Evolutionary conservation across 1,139 yeast species (phyloP), one percentile per base, ranked within the genome.

Genomic region (Sugiyamaella sp.): DNA sequence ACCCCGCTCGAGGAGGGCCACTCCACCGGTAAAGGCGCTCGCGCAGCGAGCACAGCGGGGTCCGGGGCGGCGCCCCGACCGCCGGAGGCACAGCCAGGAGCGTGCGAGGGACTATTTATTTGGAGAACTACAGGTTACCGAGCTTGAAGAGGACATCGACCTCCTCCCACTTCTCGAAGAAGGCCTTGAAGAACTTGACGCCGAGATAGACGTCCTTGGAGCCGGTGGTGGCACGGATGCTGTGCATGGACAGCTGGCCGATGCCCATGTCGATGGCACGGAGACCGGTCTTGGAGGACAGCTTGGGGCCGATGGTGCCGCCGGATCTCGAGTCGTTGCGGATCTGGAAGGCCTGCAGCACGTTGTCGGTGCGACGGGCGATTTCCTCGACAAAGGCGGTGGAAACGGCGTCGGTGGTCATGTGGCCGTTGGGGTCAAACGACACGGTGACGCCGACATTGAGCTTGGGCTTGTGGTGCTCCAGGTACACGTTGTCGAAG

Each of bases 201-300:
- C 90, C 85, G 51, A 80, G 78, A 58, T 78, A 81, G 38, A 90
- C 79, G 70, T 91, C 99, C 57, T 76, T 77, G 39, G 91, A 74
- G n/a, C 97, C 97, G 41, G 95, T 91, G 4, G 97, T 89, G 68
- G 95, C 98, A 67, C 98, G 82, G 58, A 90, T 87, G 2, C 96
- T 86, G 70, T 91, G 99, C 99, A 91, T 91, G 52, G 96, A 86
- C 64, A 91, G 76, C 69, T 90, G 96, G 1, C 97, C 95, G 66
- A 89, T 89, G 55, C 99, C 99, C 57, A 91, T 72, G 68, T 91
- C 99, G 59, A 90, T 75, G 3, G 97, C 88, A 66, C 96, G 80
- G 56, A 91, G 80, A 51, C 98, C 98, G 52, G 91, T 81, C 64
- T 87, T 86, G 2, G 96, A 85, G 44, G 96, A 84, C 53, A 91